phyloP scores from a whole-genome alignment of 106 monocot species.

The Chionographis japonica region DNA sequence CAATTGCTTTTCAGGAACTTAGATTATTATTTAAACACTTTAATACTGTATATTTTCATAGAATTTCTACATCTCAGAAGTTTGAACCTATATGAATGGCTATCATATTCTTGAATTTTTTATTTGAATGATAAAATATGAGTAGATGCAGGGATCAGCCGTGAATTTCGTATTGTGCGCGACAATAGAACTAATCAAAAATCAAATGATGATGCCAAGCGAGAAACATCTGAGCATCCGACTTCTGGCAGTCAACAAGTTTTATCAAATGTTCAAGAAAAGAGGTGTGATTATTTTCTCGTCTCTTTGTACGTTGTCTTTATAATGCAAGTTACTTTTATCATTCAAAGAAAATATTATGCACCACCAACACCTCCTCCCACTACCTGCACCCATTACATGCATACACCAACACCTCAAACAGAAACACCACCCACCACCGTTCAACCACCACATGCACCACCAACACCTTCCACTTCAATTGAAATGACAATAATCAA shows the following conservation, averaged over 20 bases:
- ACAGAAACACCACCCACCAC: no score
- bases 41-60: no score
- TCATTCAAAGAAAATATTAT: no score
- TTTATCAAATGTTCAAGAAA: conserved; percentile 17
- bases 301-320: background rate
- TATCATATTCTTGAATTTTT: background rate
- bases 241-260: conserved; percentile 20
- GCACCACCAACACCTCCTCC: no score
- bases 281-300: conserved; percentile 22
- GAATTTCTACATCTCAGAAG: background rate
- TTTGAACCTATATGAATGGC: background rate
- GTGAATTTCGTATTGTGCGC: conserved; percentile 55
- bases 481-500: no score
- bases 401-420: no score
- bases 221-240: conserved; percentile 14
- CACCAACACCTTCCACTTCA: no score
- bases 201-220: conserved; percentile 15
- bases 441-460: no score
- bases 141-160: conserved; percentile 35
- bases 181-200: conserved; percentile 52
- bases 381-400: no score
- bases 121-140: conserved; percentile 3
- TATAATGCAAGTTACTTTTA: no score
- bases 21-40: no score
- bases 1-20: no score